A percentile compares a stretch with the other conserved stretches of the same genome.
phyloP scores from a whole-genome alignment of 2,329 filamentous ascomycete species.

The Ophiocordyceps camponoti-leonardi region DNA sequence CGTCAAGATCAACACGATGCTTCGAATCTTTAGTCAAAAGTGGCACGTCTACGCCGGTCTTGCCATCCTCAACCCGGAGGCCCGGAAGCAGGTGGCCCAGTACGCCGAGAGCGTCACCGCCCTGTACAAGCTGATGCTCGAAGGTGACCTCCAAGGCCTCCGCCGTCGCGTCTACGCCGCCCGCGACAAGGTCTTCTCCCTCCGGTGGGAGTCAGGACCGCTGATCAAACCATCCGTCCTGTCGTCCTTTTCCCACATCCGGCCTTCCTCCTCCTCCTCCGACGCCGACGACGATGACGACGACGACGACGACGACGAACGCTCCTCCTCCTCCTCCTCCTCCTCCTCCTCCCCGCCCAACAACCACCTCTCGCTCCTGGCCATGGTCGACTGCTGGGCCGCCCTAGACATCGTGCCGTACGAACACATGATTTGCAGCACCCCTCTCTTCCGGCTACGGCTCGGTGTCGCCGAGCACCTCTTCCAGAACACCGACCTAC shows the following conservation, averaged over 20 bases:
- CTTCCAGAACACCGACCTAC: slow-evolving; percentile 64
- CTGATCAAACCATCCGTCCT: slow-evolving; percentile 71
- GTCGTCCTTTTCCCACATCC: slow-evolving; percentile 73
- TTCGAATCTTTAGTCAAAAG: slow-evolving; percentile 95
- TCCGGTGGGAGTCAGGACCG: slow-evolving; percentile 40
- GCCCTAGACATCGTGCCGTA: slow-evolving; percentile 87
- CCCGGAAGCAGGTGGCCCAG: slow-evolving; percentile 81
- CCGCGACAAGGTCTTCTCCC: slow-evolving; percentile 50
- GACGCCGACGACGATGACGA: too few relatives aligned
- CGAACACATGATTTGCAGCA: slow-evolving; percentile 99
- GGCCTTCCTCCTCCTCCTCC: slow-evolving; percentile 30
- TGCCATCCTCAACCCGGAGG: slow-evolving; percentile 89
- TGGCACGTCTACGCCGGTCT: slow-evolving; percentile 99
- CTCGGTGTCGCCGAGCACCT: slow-evolving; percentile 94
- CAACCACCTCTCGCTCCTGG: slow-evolving; percentile 82
- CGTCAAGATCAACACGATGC: slow-evolving; percentile 94
- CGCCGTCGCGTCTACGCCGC: slow-evolving; percentile 48
- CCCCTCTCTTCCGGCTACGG: slow-evolving; percentile 90
- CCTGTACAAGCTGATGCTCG: slow-evolving; percentile 92
- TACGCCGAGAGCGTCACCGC: slow-evolving; percentile 88
- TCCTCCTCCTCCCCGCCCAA: slow-evolving; percentile 46
- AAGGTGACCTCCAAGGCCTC: slow-evolving; percentile 61
- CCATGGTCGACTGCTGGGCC: slow-evolving; percentile 98
- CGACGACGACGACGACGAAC: slow-evolving; percentile 22
- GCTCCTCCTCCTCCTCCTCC: slow-evolving; percentile 23